Evolutionary conservation across 1,139 yeast species (phyloP), one percentile per base, ranked within the genome.

Genomic region (Groenewaldozyma sp.): DNA sequence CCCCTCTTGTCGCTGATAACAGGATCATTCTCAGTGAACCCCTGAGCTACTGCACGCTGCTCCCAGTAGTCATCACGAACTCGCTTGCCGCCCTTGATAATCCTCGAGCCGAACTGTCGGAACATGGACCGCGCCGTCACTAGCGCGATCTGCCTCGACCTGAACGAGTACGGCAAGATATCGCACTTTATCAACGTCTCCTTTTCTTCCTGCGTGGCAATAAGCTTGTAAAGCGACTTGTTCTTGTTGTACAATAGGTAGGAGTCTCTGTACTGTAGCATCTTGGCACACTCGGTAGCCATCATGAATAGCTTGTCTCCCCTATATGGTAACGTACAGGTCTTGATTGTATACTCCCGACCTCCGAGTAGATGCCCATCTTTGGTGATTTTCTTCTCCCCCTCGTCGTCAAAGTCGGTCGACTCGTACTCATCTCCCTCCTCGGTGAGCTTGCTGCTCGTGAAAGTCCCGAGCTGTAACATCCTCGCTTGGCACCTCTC

Each of bases 21-120:
- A 16, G 70, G 63, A 44, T 69, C 72, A 35, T 59, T 61, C 21
- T 67, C 66, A 1, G 68, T 64, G 40, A 70, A 67, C 2, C 83
- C 84, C 48, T 76, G 74, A 34, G 73, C 76, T 40, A 70, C 67
- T 0, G 83, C 81, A 32, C 67, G 60, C 28, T 70, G 73, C 55
- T 82, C 94, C 86, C 91, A 82, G 55, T 82, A 82, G 58, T 82
- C 94, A 58, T 82, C 94, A 16, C 64, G 60, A 9, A 82, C 76
- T 46, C 86, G 73, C 39, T 70, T 67, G 19, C 94, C 94, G 37
- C 70, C 68, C 11, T 66, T 65, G 31, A 83, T 63, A 35, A 80
- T 65, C 35, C 76, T 67, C 1, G 91, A 82, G 7, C 94, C 94
- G 60, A 81, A 82, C 50, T 74, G 76, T 43, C 86, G 64, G 56